Evolutionary conservation across 768 basidiomycete genomes (phyloP), one percentile per base, ranked within the genome.

Genomic region (Cystobasidium tubakii): DNA sequence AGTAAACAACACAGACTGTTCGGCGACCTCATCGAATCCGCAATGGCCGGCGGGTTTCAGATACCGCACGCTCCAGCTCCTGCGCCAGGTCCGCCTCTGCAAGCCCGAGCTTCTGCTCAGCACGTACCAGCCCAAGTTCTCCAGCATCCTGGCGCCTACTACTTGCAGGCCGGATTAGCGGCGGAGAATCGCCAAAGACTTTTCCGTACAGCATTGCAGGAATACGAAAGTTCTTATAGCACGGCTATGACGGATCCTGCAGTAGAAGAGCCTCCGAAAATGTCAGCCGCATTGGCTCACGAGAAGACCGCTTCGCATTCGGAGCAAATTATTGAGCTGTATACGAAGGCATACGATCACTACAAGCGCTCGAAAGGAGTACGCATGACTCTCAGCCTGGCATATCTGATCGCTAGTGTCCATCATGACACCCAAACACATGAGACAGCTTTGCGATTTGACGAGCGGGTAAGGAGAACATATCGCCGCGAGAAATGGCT

Each of bases 241-340:
- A 46, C 21, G 25, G 46, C 43, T 57, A 36, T 4, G 39, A 21
- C 4, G 64, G 55, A 71, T 43, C 53, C 71, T 34, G 73, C n/a
- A 12, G 39, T 27, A n/a, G 62, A 50, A 25, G 73, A 73, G n/a
- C 31, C 42, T 10, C 34, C 74, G n/a, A n/a, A 63, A n/a, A 12
- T 73, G 46, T 50, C 64, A 34, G 62, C 92, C 0, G 91, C 91
- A 0, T 89, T 90, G 78, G 82, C 83, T 23, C 95, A 95, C 75
- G 95, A 99, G 82, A 90, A 88, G 80, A 97, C 92, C 79, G 90
- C 94, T 7, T 92, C 95, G 73, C 94, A 99, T 80, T 80, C 89
- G 23, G 85, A 86, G 1, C 83, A 94, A 43, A 86, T 91, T 50
- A 83, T 95, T 34, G 95, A 99, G 91, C 85, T 99, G 0, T 94